Conservation (phyloP, 2,329 filamentous ascomycete species). For the Fusarium xylarioides region DNA sequence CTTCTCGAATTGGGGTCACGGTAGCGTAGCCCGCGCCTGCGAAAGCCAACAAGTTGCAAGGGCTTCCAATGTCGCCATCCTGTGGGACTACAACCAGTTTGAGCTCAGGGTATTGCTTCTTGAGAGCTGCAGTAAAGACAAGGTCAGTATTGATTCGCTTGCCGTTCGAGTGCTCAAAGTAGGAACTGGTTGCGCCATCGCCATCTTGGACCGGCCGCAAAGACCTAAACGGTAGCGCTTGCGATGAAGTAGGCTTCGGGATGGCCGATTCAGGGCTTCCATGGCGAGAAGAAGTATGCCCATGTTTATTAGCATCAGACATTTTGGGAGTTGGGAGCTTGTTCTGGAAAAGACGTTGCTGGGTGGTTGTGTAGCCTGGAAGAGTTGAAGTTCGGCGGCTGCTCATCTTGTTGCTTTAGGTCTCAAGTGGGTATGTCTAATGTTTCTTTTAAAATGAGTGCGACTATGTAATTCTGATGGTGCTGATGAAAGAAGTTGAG, state of each 20-base stretch:
- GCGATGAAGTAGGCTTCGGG: not conserved
- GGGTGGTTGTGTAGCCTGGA: not conserved
- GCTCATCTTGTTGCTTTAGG: not conserved
- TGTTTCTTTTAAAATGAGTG: rapidly evolving
- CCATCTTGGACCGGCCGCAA: not conserved
- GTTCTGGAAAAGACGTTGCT: not conserved
- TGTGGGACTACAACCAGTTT: not conserved
- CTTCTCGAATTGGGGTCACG: not conserved
- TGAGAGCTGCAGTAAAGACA: not conserved
- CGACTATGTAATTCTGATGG: too few species aligned
- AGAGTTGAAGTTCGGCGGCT: not conserved
- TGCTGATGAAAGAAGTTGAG: not conserved
- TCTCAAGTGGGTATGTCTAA: rapidly evolving
- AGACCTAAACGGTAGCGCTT: rapidly evolving
- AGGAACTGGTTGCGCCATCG: not conserved
- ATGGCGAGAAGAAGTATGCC: too few species aligned
- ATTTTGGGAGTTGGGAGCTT: not conserved
- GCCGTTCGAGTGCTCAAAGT: not conserved
- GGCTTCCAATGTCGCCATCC: not conserved
- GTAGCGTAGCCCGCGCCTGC: not conserved
- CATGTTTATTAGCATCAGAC: rapidly evolving
- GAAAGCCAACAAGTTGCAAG: not conserved
- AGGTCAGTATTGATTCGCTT: not conserved
- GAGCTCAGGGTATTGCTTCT: not conserved
- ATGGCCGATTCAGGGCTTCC: too few species aligned